Evolutionary conservation across 192 early-diverging fungal genomes (phyloP).

Genomic region (Mortierella antarctica): DNA sequence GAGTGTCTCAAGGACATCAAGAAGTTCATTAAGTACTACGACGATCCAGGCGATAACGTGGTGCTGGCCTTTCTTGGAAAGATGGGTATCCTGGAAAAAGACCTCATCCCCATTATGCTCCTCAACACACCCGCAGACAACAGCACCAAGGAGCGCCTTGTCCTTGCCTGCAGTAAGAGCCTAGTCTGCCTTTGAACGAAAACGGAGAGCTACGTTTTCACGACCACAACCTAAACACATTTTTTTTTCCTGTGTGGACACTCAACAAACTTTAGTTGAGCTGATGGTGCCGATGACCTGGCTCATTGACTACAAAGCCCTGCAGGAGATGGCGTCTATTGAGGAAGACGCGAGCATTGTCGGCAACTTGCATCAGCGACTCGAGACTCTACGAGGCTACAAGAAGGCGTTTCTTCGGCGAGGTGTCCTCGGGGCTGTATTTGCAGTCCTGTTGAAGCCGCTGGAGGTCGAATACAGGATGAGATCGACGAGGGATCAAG

Average conservation of each 20-base stretch:
- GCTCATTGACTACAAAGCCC: constrained; percentile 71
- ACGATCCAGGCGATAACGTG: constrained; percentile 66
- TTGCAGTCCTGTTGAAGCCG: constrained; percentile 62
- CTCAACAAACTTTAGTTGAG: constrained; percentile 65
- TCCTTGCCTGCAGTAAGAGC: constrained; percentile 61
- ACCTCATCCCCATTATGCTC: constrained; percentile 82
- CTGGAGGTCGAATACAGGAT: constrained; percentile 63
- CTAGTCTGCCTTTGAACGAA: not conserved
- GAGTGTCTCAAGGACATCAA: constrained; percentile 91
- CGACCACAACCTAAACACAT: not conserved
- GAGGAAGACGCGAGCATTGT: constrained; percentile 54
- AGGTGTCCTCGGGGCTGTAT: constrained; percentile 62
- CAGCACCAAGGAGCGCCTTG: constrained; percentile 52
- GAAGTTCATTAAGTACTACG: constrained; percentile 83
- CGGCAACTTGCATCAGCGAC: constrained; percentile 32
- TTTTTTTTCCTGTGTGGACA: not conserved
- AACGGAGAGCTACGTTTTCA: not conserved
- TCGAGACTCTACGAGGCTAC: constrained; percentile 71
- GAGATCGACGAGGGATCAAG: constrained; percentile 66
- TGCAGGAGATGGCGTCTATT: constrained; percentile 45
- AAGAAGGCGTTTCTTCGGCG: constrained; percentile 76
- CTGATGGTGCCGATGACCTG: constrained; percentile 91
- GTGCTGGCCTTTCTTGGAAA: constrained; percentile 75
- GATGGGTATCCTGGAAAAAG: constrained; percentile 78
- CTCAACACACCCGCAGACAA: constrained; percentile 44